Evolutionary conservation across 2,329 filamentous ascomycete genomes (phyloP).

Genomic region (Grosmannia clavigera): DNA sequence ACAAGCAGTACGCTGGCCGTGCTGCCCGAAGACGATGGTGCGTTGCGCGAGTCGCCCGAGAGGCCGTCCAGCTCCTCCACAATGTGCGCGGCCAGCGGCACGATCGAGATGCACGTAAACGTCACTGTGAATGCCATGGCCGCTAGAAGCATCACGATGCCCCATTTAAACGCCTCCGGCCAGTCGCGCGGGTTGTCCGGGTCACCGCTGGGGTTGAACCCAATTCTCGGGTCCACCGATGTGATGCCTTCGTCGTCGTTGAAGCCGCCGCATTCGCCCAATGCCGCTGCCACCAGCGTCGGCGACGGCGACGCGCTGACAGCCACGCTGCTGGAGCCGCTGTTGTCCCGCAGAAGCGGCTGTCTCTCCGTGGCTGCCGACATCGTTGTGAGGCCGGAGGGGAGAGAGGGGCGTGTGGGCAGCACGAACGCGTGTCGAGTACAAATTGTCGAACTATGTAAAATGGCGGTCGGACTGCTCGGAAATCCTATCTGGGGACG

Average conservation of each 20-base stretch:
- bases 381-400: background rate
- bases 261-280: background rate
- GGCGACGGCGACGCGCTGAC: background rate
- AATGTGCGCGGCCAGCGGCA: conserved; percentile 40
- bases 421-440: too few relatives aligned
- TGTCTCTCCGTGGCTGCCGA: conserved; percentile 3
- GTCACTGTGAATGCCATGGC: conserved; percentile 47
- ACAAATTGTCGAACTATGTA: too few relatives aligned
- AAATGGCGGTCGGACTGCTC: background rate
- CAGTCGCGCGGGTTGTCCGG: conserved; percentile 41
- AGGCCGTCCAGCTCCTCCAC: conserved; percentile 28
- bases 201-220: conserved; percentile 17
- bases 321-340: background rate
- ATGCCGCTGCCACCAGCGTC: background rate
- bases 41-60: conserved; percentile 8
- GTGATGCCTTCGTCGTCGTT: background rate
- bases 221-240: background rate
- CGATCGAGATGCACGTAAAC: conserved; percentile 43
- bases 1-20: conserved; percentile 48
- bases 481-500: background rate
- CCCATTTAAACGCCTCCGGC: conserved; percentile 38
- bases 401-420: background rate
- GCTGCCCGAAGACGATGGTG: conserved; percentile 22
- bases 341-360: conserved; percentile 4
- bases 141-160: conserved; percentile 37